Evolutionary conservation across 2,329 filamentous ascomycete species (phyloP), one percentile per base, ranked within the genome.

Genomic region (Neofusicoccum laricinum): DNA sequence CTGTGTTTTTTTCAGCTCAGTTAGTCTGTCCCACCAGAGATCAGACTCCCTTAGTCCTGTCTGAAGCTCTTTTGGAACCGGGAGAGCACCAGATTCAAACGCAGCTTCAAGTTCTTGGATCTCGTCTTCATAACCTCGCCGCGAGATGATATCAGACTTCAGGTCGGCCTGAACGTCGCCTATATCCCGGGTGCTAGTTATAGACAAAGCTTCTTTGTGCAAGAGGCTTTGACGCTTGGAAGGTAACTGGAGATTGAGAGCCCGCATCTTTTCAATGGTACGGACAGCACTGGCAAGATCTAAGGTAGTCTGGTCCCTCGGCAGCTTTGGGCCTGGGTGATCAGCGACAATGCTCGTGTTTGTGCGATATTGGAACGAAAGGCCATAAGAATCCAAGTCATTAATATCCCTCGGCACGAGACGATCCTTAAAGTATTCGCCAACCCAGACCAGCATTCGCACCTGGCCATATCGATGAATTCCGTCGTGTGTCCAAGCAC

Each of bases 391-490:
- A 25, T 49, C 34, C 7, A 32, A 2, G 1, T 38, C 40, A 15
- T 34, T 49, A 79, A 64, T 10, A 2, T 46, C 43, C 78, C 61
- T 84, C 0, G 93, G 90, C 7, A 97, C 65, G 0, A 91, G 68
- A 1, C 75, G 67, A 6, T 76, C 70, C 67, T 86, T 86, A 64
- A 92, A 89, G 0, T 84, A 79, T 48, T 88, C 80, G 1, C 85
- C 82, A 3, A 88, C 71, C 88, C 93, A 93, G 43, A 93, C 73
- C 0, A 98, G 82, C 81, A 94, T 89, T 55, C 93, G 87, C 2
- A 96, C 88, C 17, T 88, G 84, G 2, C 94, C 94, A 72, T 92
- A 93, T 32, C 82, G 81, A 69, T 97, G 90, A 69, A 96, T 86
- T 0, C 89, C 80, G 0, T 80, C 76, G 57, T 86, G 81, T 2